These are phyloP conservation scores for Haplosporangium sp. DNA, from an alignment of 371 early-diverging fungal genomes.

Conservation along the genomic window DNA sequence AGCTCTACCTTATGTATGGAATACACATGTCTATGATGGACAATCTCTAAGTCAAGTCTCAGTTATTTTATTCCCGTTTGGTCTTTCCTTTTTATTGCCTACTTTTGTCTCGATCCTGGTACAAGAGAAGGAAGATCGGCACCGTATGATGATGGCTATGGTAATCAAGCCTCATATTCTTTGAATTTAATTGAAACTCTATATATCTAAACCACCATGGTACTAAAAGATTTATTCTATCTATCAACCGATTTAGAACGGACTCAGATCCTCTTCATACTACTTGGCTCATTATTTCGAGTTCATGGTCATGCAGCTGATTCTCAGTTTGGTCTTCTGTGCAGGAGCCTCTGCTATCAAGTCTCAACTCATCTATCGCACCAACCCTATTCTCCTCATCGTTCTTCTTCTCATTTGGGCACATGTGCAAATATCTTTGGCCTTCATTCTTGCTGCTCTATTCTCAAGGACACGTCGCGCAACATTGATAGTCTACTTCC, in stretches of 20 bases:
- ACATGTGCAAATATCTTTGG: constrained; percentile 64
- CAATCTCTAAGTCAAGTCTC: constrained; percentile 13
- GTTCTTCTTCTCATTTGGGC: constrained; percentile 76
- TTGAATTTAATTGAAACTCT: no score
- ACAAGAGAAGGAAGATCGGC: constrained; percentile 77
- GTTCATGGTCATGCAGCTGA: constrained; percentile 70
- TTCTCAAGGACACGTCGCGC: constrained; percentile 65
- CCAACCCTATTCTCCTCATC: constrained; percentile 62
- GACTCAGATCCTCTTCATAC: constrained; percentile 68
- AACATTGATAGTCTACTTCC: constrained; percentile 66
- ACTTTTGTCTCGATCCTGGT: constrained; percentile 76
- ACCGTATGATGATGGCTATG: constrained; percentile 81
- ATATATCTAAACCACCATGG: background rate
- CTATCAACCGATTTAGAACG: constrained; percentile 60
- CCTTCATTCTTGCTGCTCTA: constrained; percentile 69
- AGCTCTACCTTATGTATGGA: constrained; percentile 30
- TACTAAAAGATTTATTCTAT: background rate
- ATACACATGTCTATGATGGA: constrained; percentile 8
- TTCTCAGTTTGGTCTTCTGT: constrained; percentile 67
- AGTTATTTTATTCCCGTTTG: constrained; percentile 33
- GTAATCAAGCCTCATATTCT: constrained; percentile 12
- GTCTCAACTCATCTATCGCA: constrained; percentile 69
- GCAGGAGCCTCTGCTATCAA: constrained; percentile 59
- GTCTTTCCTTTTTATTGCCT: constrained; percentile 76
- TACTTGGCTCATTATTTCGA: constrained; percentile 74